A percentile compares a stretch with the other conserved stretches of the same genome.
Evolutionary conservation across 805 yeast species (phyloP).

Genomic region (Debaryomyces hansenii): DNA sequence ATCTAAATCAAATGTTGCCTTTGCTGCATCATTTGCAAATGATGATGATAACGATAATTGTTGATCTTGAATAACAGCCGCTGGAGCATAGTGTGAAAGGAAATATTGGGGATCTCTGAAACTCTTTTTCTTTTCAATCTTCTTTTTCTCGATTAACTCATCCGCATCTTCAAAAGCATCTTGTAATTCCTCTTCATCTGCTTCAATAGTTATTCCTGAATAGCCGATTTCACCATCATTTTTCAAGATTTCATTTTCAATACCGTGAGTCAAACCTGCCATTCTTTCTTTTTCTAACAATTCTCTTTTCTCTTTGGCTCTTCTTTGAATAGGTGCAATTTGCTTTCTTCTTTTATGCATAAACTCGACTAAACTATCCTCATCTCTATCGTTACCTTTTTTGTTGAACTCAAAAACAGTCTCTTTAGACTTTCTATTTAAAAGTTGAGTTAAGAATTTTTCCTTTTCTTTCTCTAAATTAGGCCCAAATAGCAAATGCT

Average conservation of each 20-base stretch:
- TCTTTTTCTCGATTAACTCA: conserved; percentile 27
- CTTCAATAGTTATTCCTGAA: conserved; percentile 35
- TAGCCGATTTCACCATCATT: conserved; percentile 52
- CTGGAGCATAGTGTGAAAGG: conserved; percentile 88
- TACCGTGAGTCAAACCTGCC: conserved; percentile 70
- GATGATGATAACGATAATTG: conserved; percentile 60
- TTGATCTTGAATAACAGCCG: conserved; percentile 75
- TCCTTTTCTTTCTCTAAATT: conserved; percentile 75
- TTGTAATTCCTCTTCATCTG: conserved; percentile 47
- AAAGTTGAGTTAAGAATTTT: conserved; percentile 67
- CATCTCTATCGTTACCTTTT: conserved; percentile 42
- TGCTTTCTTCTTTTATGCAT: conserved; percentile 87
- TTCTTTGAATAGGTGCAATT: conserved; percentile 81
- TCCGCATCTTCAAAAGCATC: conserved; percentile 57
- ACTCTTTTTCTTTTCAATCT: conserved; percentile 41
- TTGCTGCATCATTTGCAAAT: conserved; percentile 80
- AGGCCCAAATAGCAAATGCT: conserved; percentile 74
- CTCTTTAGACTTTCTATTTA: conserved; percentile 71
- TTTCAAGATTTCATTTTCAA: conserved; percentile 72
- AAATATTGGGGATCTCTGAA: conserved; percentile 79
- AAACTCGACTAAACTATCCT: conserved; percentile 70
- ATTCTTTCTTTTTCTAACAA: conserved; percentile 69
- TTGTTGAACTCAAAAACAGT: conserved; percentile 89
- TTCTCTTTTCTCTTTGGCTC: conserved; percentile 69
- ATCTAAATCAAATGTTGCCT: conserved; percentile 81